phyloP scores from a whole-genome alignment of 2,329 filamentous ascomycete species.

The Alternaria solani region DNA sequence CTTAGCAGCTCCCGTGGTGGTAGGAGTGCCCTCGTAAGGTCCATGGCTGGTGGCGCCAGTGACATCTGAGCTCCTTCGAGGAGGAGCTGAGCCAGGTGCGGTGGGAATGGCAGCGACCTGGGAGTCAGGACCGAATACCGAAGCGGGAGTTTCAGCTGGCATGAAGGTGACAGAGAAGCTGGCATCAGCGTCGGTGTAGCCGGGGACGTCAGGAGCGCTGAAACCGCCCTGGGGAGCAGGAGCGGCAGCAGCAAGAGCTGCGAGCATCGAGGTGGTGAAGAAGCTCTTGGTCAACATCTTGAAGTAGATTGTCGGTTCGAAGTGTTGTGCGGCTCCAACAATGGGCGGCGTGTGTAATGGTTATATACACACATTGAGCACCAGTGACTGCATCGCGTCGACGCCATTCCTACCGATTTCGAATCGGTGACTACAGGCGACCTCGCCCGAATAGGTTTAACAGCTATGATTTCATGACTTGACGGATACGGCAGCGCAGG shows the following conservation, averaged over 20 bases:
- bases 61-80: constrained; percentile 58
- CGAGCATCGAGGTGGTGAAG: constrained; percentile 45
- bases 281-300: constrained; percentile 51
- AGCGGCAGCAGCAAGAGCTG: constrained; percentile 47
- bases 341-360: constrained; percentile 1
- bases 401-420: constrained; percentile 19
- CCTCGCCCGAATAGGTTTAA: constrained; percentile 16
- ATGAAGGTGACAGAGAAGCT: constrained; percentile 50
- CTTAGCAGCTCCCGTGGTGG: constrained; percentile 73
- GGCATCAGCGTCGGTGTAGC: constrained; percentile 57
- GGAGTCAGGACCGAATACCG: constrained; percentile 56
- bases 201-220: constrained; percentile 40
- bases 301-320: constrained; percentile 20
- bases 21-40: constrained; percentile 70
- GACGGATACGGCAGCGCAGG: constrained; percentile 34
- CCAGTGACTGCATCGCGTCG: constrained; percentile 18
- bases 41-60: constrained; percentile 73
- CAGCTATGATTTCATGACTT: constrained; percentile 49
- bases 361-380: constrained; percentile 24
- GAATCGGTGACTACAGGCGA: constrained; percentile 33
- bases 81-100: constrained; percentile 47
- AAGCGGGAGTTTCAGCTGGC: constrained; percentile 47
- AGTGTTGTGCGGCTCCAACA: constrained; percentile 8
- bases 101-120: constrained; percentile 48
- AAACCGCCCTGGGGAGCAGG: constrained; percentile 48